Base-by-base conservation (phyloP, 257 asterid genomes). In the Rehmannia glutinosa region DNA sequence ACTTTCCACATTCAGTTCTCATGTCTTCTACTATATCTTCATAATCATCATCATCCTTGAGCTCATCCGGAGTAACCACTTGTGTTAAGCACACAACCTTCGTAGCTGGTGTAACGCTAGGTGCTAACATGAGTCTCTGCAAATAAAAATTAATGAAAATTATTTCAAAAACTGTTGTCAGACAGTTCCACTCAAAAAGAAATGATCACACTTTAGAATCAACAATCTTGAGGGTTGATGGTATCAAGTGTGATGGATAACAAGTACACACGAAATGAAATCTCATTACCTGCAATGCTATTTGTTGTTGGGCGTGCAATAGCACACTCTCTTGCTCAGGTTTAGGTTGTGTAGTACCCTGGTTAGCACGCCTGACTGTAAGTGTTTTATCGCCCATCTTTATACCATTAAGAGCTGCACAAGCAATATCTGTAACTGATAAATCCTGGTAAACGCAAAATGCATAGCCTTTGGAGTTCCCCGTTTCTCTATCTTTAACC, bases 381-480 rank as follows among this genome's bases (percentile, higher is more conserved):
- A 94, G 97, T 3, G 97, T 91, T 78, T 94, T 91, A 72, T 94
- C 97, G 5, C 97, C 99, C 97, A 94, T 91, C 79, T 91, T 94
- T 65, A 94, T 94, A 65, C 99, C 99, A 73, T 94, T 94, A 47
- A 94, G 96, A 73, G 97, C 97, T 62, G 95, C 93, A 76, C 99
- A 94, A 53, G 99, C 97, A 77, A 94, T 91, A 80, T 94, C 97
- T 15, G 99, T 94, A 54, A 94, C 97, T 7, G 97, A 84, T 41
- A 87, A 73, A 72, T 94, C 99, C 66, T 84, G 86, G 72, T 91
- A 94, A 58, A 94, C 97, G 81, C 99, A 94, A 73, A 94, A 94
- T 4, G 99, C 99, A 81, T 94, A 91, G 80, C 99, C 99, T 83
- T 94, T 94, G 23, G 99, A 94, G 78, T 94, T 94, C 64, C 99